Evolutionary conservation across 2,329 filamentous ascomycete genomes (phyloP).

Genomic region (Hawksworthiomyces lignivorus): DNA sequence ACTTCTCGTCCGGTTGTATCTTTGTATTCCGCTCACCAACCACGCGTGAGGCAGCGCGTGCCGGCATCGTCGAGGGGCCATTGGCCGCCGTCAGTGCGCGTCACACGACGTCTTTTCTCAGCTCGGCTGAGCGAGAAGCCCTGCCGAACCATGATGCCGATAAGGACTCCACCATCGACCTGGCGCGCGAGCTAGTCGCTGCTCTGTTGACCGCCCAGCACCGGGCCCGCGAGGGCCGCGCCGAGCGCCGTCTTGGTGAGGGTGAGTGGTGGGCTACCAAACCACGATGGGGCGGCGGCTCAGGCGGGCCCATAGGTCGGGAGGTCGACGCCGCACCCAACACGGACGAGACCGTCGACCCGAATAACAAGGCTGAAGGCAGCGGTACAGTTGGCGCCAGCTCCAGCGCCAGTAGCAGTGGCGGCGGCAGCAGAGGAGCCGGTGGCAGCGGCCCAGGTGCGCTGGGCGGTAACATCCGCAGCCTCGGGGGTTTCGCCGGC

Average conservation of each 20-base stretch:
- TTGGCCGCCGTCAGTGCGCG: conserved; percentile 53
- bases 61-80: conserved; percentile 54
- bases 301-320: conserved; percentile 54
- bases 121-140: conserved; percentile 3
- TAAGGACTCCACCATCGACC: conserved; percentile 51
- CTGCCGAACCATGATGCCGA: conserved; percentile 17
- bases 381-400: conserved; percentile 10
- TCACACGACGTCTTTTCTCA: conserved; percentile 42
- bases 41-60: conserved; percentile 52
- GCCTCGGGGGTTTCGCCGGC: too few species aligned
- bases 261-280: conserved; percentile 55
- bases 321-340: conserved; percentile 38
- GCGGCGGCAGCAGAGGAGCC: neutral
- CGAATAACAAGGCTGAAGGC: conserved; percentile 34
- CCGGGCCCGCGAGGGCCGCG: conserved; percentile 48
- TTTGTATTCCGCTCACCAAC: conserved; percentile 54
- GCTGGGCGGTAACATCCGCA: too few species aligned
- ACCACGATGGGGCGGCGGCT: conserved; percentile 55
- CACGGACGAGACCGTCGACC: conserved; percentile 32
- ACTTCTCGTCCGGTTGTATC: conserved; percentile 50
- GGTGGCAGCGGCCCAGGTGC: too few species aligned
- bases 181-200: conserved; percentile 53
- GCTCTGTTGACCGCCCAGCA: conserved; percentile 57
- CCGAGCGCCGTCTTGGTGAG: conserved; percentile 49
- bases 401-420: neutral